phyloP scores from a whole-genome alignment of 2,329 filamentous ascomycete species.

The Cladosporium phlei region DNA sequence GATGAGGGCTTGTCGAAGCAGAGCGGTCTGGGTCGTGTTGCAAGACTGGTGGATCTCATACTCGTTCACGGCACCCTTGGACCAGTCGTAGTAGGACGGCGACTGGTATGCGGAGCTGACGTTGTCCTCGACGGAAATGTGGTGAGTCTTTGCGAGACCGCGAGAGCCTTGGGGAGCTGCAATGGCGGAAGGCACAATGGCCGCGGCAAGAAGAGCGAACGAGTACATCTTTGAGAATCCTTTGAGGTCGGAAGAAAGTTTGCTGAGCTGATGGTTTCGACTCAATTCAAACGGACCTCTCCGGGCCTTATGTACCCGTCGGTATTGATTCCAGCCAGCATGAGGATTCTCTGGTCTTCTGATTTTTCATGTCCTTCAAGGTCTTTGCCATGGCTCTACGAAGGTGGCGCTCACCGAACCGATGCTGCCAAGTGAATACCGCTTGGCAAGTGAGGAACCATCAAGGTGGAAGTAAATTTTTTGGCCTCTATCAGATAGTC shows the following conservation, averaged over 20 bases:
- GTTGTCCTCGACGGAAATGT: background rate
- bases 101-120: constrained; percentile 3
- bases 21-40: constrained; percentile 56
- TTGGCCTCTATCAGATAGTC: constrained; percentile 1
- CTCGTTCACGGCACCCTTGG: constrained; percentile 34
- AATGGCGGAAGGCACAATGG: constrained; percentile 4
- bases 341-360: background rate
- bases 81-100: constrained; percentile 5
- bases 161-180: constrained; percentile 8
- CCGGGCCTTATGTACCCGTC: background rate
- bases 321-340: background rate
- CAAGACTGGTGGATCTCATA: constrained; percentile 60
- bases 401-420: constrained; percentile 5
- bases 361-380: constrained; percentile 1
- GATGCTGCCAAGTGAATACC: constrained; percentile 10
- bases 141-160: no score
- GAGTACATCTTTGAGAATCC: constrained; percentile 1
- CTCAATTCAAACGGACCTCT: background rate
- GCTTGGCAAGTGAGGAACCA: constrained; percentile 10
- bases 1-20: constrained; percentile 53
- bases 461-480: constrained; percentile 10
- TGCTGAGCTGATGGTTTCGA: background rate
- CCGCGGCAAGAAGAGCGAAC: constrained; percentile 4
- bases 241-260: no score
- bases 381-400: constrained; percentile 8